These are phyloP conservation scores for Candida andamanensis DNA, from an alignment of 805 yeast species.

Conservation along the genomic window DNA sequence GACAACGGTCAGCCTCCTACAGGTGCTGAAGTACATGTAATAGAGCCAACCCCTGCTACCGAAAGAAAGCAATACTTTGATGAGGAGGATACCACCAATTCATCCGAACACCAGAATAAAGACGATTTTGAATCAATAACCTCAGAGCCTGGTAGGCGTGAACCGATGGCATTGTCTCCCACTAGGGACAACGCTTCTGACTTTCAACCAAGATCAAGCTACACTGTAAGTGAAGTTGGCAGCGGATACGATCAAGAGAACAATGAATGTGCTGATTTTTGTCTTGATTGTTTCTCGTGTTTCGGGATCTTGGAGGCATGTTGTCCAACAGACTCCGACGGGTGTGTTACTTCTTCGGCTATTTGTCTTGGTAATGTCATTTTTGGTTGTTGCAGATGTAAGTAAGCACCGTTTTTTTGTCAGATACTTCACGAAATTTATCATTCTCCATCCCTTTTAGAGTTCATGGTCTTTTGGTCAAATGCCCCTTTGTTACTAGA, in stretches of 20 bases:
- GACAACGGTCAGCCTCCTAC: no score
- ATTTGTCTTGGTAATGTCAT: constrained; percentile 33
- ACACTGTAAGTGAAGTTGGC: constrained; percentile 20
- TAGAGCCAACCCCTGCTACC: constrained; percentile 11
- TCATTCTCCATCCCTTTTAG: not conserved
- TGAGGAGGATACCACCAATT: no score
- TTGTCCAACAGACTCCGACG: constrained; percentile 40
- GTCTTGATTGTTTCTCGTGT: constrained; percentile 31
- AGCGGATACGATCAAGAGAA: constrained; percentile 35
- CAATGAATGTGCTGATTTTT: constrained; percentile 40
- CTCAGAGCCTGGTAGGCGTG: constrained; percentile 12
- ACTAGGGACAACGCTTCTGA: constrained; percentile 3
- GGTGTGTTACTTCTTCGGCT: constrained; percentile 32
- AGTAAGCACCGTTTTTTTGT: constrained; percentile 5
- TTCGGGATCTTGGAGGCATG: constrained; percentile 37
- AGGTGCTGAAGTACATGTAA: constrained; percentile 1
- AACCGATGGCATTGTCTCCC: constrained; percentile 12
- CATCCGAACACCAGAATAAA: not conserved
- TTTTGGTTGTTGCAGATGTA: constrained; percentile 30
- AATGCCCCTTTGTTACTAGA: no score
- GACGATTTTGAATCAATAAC: constrained; percentile 6
- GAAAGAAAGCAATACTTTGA: constrained; percentile 10
- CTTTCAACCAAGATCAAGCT: constrained; percentile 13
- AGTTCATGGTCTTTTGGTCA: no score
- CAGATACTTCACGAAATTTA: no score